These are phyloP conservation scores for Penicillium argentinense DNA, from an alignment of 495 filamentous ascomycete species.

Conservation along the genomic window DNA sequence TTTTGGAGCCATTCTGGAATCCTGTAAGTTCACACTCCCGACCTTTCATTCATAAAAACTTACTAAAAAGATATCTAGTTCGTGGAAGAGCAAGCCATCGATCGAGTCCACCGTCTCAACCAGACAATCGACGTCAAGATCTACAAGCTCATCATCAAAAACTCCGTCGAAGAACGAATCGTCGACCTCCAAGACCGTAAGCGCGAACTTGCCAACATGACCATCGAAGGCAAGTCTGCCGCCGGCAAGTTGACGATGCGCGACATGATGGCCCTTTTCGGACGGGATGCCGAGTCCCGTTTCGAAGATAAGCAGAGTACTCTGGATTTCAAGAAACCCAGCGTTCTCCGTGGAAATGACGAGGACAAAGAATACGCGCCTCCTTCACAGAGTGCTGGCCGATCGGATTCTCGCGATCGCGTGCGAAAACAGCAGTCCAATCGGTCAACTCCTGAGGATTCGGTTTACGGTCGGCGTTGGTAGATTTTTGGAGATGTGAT, in stretches of 20 bases:
- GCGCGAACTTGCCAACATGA: constrained; percentile 77
- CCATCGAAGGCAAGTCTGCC: constrained; percentile 78
- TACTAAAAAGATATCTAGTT: constrained; percentile 54
- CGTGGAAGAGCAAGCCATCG: constrained; percentile 97
- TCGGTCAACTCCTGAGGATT: constrained; percentile 33
- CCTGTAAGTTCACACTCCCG: constrained; percentile 56
- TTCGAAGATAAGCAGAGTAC: constrained; percentile 35
- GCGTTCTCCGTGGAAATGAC: constrained; percentile 22
- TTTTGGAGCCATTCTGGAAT: constrained; percentile 98
- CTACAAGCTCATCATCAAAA: constrained; percentile 83
- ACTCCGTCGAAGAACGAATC: constrained; percentile 89
- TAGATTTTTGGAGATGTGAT: constrained; percentile 19
- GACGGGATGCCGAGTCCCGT: constrained; percentile 65
- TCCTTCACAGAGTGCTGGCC: constrained; percentile 14
- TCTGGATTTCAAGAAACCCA: constrained; percentile 31
- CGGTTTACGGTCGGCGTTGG: constrained; percentile 49
- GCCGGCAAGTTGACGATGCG: constrained; percentile 82
- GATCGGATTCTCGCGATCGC: constrained; percentile 29
- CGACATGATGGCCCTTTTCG: constrained; percentile 90
- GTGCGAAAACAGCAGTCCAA: constrained; percentile 25
- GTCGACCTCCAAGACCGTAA: constrained; percentile 91
- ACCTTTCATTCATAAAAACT: background rate
- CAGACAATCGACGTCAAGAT: constrained; percentile 92
- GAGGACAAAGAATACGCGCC: constrained; percentile 16
- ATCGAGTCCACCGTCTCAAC: constrained; percentile 94